These are phyloP conservation scores for Ascochyta clinopodiicola DNA, from an alignment of 2,329 filamentous ascomycete genomes.

Conservation along the genomic window DNA sequence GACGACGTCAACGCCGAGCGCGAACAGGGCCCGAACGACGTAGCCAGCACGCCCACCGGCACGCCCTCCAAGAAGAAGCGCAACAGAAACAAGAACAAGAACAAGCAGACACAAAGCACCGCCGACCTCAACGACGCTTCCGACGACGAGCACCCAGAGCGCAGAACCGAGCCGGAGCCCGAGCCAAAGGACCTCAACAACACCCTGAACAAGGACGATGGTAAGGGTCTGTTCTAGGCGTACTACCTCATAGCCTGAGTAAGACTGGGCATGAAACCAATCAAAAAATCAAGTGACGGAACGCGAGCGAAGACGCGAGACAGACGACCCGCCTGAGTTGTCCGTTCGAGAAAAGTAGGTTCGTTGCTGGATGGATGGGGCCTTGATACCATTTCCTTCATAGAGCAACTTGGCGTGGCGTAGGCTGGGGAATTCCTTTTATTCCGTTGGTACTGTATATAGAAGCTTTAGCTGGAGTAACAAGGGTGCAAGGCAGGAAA, in stretches of 20 bases:
- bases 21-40: constrained; percentile 14
- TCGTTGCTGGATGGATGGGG: not conserved
- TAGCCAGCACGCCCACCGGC: constrained; percentile 11
- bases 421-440: constrained; percentile 1
- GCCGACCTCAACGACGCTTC: constrained; percentile 17
- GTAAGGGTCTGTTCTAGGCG: constrained; percentile 29
- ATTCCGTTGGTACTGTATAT: not conserved
- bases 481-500: too few relatives aligned
- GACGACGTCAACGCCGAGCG: constrained; percentile 19
- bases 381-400: not conserved
- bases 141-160: constrained; percentile 25
- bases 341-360: not conserved
- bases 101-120: constrained; percentile 22
- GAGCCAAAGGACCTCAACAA: constrained; percentile 38
- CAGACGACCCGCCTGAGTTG: too few relatives aligned
- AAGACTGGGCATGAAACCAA: not conserved
- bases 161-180: constrained; percentile 26
- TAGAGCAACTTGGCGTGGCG: constrained; percentile 12
- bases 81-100: constrained; percentile 23
- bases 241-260: constrained; percentile 16
- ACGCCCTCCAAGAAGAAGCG: constrained; percentile 18
- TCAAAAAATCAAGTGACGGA: not conserved
- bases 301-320: not conserved
- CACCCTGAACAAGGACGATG: constrained; percentile 25
- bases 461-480: not conserved